Conservation (phyloP, 352 stramenopile species). For the Pythium utonaiense region DNA sequence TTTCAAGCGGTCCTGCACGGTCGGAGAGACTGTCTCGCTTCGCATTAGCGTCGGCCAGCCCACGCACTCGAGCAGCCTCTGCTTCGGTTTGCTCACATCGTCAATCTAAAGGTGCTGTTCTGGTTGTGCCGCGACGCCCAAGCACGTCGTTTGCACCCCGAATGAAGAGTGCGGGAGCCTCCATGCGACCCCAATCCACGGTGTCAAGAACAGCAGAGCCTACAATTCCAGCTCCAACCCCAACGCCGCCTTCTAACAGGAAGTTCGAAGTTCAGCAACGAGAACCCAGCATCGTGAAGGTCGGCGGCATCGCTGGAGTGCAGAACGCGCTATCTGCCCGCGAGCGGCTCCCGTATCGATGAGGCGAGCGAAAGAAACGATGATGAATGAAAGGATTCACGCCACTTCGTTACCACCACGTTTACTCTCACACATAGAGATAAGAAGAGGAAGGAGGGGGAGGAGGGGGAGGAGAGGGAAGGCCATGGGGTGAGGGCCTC, state of each 20-base stretch:
- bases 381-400: conserved; percentile 8
- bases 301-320: conserved; percentile 38
- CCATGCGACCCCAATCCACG: not conserved
- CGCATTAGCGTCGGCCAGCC: conserved; percentile 12
- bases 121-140: conserved; percentile 23
- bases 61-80: conserved; percentile 27
- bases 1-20: not conserved
- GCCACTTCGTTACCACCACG: conserved; percentile 21
- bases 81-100: conserved; percentile 29
- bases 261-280: conserved; percentile 56
- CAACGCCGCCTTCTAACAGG: conserved; percentile 13
- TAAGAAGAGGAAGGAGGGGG: not conserved
- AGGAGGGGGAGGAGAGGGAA: not conserved
- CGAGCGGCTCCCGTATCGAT: conserved; percentile 56
- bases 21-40: not conserved
- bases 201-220: not conserved
- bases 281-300: conserved; percentile 17
- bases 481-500: not conserved
- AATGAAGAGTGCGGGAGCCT: not conserved
- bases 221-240: not conserved
- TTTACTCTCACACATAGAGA: conserved; percentile 10
- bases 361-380: conserved; percentile 26
- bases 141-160: conserved; percentile 46
- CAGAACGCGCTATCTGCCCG: conserved; percentile 38
- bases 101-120: not conserved